phyloP scores from a whole-genome alignment of 2,329 filamentous ascomycete genomes.

The Fusarium austroafricanum region DNA sequence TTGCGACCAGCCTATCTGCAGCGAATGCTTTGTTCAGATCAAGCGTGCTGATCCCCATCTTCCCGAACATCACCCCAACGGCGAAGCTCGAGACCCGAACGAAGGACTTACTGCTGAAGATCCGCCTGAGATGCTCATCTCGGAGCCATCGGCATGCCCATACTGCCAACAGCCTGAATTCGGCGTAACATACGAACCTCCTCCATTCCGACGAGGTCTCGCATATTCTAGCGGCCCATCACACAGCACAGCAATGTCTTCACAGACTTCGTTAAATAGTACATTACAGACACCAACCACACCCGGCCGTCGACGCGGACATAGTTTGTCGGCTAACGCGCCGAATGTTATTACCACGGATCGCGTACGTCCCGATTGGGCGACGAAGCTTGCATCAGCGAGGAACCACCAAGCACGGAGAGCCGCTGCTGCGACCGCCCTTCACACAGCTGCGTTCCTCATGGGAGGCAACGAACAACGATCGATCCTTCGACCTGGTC shows the following conservation, averaged over 20 bases:
- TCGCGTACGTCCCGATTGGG: slow-evolving; percentile 92
- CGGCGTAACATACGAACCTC: slow-evolving; percentile 92
- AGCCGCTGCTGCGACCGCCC: slow-evolving; percentile 90
- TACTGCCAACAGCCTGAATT: slow-evolving; percentile 97
- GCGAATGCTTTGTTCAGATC: slow-evolving; percentile 98
- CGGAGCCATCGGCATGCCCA: slow-evolving; percentile 90
- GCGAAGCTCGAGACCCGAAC: slow-evolving; percentile 52
- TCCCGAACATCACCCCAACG: slow-evolving; percentile 77
- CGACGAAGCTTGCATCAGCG: slow-evolving; percentile 86
- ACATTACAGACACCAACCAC: slow-evolving; percentile 55
- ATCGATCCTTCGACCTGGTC: slow-evolving; percentile 58
- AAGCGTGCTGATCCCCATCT: slow-evolving; percentile 93
- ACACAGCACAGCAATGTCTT: slow-evolving; percentile 81
- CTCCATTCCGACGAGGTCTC: slow-evolving; percentile 87
- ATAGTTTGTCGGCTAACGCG: slow-evolving; percentile 81
- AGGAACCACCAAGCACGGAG: slow-evolving; percentile 86
- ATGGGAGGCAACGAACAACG: slow-evolving; percentile 73
- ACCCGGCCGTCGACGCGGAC: slow-evolving; percentile 60
- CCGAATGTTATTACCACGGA: slow-evolving; percentile 93
- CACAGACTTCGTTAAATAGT: slow-evolving; percentile 81
- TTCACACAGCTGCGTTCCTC: slow-evolving; percentile 94
- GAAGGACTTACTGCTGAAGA: slow-evolving; percentile 59
- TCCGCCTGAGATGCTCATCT: slow-evolving; percentile 76
- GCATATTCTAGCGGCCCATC: slow-evolving; percentile 65
- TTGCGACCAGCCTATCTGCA: slow-evolving; percentile 96